phyloP scores from a whole-genome alignment of 768 basidiomycete species.

The Mycena polygramma region DNA sequence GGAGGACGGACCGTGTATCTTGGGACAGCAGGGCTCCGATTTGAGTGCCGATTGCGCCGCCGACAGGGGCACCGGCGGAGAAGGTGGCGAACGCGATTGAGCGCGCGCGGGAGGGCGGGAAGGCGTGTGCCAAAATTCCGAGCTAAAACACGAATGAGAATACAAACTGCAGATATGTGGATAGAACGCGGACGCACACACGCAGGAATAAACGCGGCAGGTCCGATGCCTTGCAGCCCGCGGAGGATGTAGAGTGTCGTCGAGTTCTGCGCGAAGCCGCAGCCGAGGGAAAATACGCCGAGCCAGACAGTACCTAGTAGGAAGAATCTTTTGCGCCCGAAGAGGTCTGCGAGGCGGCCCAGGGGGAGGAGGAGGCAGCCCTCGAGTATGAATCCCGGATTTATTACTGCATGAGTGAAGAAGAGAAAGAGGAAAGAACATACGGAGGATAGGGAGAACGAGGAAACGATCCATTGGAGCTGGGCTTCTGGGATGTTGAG shows the following conservation, averaged over 20 bases:
- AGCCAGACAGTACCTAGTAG: conserved; percentile 61
- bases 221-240: conserved; percentile 73
- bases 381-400: too few species aligned
- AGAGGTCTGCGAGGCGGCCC: conserved; percentile 73
- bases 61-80: conserved; percentile 79
- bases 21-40: conserved; percentile 72
- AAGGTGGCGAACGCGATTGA: conserved; percentile 78
- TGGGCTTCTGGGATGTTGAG: conserved; percentile 56
- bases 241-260: conserved; percentile 70
- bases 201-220: conserved; percentile 70
- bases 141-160: conserved; percentile 48
- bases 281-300: conserved; percentile 59
- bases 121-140: conserved; percentile 76
- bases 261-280: conserved; percentile 62
- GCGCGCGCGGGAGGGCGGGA: conserved; percentile 65
- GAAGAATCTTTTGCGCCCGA: conserved; percentile 70
- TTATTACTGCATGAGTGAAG: too few species aligned
- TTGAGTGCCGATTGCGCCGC: conserved; percentile 66
- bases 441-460: conserved; percentile 63
- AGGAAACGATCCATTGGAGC: conserved; percentile 64
- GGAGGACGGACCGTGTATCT: conserved; percentile 35
- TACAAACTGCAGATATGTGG: background rate
- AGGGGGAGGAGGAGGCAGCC: conserved; percentile 72
- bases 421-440: too few species aligned
- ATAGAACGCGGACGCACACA: conserved; percentile 52